A percentile compares a stretch with the other conserved stretches of the same genome.
phyloP scores from a whole-genome alignment of 352 stramenopile genomes.

The Pythium pectinolyticum region DNA sequence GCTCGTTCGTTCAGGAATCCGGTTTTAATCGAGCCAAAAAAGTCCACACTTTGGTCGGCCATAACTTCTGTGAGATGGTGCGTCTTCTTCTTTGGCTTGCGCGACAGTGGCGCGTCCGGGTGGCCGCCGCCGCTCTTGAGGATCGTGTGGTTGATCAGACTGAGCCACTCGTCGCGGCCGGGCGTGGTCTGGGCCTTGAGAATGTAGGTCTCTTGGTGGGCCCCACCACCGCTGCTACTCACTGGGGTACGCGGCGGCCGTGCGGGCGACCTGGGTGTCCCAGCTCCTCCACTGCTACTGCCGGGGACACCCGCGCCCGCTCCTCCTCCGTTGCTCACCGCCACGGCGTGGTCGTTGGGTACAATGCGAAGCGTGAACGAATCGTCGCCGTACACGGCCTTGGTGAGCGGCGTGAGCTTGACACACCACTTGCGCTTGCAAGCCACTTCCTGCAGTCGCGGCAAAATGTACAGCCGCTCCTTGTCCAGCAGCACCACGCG shows the following conservation, averaged over 20 bases:
- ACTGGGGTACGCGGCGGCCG: conserved; percentile 28
- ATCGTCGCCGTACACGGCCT: conserved; percentile 74
- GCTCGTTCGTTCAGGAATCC: conserved; percentile 78
- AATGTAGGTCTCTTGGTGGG: conserved; percentile 37
- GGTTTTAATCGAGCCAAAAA: conserved; percentile 76
- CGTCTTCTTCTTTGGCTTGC: conserved; percentile 12
- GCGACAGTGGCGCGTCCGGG: conserved; percentile 16
- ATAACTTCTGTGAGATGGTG: conserved; percentile 49
- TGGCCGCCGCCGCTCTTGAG: conserved; percentile 28
- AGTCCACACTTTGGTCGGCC: conserved; percentile 65
- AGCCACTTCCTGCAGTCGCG: conserved; percentile 57
- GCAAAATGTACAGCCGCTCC: conserved; percentile 69
- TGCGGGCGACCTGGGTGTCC: conserved; percentile 27
- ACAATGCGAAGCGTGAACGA: conserved; percentile 81
- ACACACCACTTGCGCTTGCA: conserved; percentile 74
- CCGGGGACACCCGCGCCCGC: too few species aligned
- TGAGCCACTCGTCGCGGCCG: conserved; percentile 69
- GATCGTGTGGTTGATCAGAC: conserved; percentile 53
- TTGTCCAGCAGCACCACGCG: conserved; percentile 73
- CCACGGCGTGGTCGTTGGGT: conserved; percentile 34
- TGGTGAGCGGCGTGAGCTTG: conserved; percentile 46
- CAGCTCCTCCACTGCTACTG: background rate
- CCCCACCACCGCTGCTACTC: too few species aligned
- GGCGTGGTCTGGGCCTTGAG: conserved; percentile 68
- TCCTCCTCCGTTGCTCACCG: conserved; percentile 19